phyloP scores from a whole-genome alignment of 768 basidiomycete species.

The Termitomyces titanicus region DNA sequence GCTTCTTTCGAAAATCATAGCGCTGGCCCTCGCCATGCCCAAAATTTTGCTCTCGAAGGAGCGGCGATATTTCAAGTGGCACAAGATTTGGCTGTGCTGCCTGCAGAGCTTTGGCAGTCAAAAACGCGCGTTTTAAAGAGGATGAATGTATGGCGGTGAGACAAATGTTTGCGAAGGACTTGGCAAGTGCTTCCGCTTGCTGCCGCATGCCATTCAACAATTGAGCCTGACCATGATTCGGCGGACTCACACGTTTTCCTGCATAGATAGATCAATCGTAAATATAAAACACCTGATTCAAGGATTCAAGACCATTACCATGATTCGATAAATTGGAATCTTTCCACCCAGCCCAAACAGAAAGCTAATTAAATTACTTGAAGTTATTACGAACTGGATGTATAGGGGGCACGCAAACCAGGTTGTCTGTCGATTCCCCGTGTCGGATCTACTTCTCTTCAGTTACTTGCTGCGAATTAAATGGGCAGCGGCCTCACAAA shows the following conservation, averaged over 20 bases:
- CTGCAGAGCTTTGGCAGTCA: conserved; percentile 56
- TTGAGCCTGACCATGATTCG: background rate
- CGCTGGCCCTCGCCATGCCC: conserved; percentile 67
- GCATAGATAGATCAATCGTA: background rate
- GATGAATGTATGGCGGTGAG: conserved; percentile 65
- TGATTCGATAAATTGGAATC: conserved; percentile 75
- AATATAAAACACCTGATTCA: background rate
- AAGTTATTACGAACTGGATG: background rate
- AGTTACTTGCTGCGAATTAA: background rate
- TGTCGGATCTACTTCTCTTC: conserved; percentile 56
- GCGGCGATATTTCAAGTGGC: conserved; percentile 41
- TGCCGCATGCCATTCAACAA: conserved; percentile 15
- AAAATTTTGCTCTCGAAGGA: conserved; percentile 67
- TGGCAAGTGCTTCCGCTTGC: conserved; percentile 66
- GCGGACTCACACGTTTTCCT: conserved; percentile 54
- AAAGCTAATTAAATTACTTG: conserved; percentile 14
- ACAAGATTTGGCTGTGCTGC: conserved; percentile 44
- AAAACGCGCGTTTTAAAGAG: conserved; percentile 57
- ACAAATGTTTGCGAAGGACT: conserved; percentile 40
- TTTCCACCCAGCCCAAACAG: conserved; percentile 72
- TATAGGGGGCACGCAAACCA: conserved; percentile 36
- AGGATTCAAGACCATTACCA: conserved; percentile 37
- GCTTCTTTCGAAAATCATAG: conserved; percentile 33
- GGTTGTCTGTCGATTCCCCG: conserved; percentile 75
- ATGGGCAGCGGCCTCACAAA: conserved; percentile 28